Evolutionary conservation across 352 stramenopile species (phyloP).

Genomic region (Globisporangium orthogonon): DNA sequence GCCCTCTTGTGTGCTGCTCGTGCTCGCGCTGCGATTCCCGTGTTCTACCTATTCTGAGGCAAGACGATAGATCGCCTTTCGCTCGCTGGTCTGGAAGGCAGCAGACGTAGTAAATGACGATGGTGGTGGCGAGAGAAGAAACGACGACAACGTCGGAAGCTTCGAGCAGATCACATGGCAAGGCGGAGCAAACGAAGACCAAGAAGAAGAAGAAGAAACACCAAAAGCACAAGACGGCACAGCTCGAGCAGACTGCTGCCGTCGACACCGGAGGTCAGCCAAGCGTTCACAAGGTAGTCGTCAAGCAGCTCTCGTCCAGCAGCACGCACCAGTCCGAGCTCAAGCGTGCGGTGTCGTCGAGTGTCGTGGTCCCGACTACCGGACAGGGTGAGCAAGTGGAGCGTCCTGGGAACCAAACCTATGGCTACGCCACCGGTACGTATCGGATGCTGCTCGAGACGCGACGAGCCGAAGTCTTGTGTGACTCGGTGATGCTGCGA

Average conservation of each 20-base stretch:
- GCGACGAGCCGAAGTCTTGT: conserved; percentile 39
- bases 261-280: not conserved
- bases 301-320: conserved; percentile 9
- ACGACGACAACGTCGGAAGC: not conserved
- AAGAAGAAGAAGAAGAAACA: conserved; percentile 15
- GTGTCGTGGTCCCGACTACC: not conserved
- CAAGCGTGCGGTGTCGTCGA: not conserved
- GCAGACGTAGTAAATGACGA: not conserved
- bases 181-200: not conserved
- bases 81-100: too few relatives aligned
- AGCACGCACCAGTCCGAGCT: conserved; percentile 1
- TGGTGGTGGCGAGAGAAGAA: not conserved
- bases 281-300: conserved; percentile 7
- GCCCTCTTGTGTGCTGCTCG: not conserved
- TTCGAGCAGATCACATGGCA: not conserved
- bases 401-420: conserved; percentile 2
- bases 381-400: not conserved
- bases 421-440: conserved; percentile 31
- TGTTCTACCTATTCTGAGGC: too few relatives aligned
- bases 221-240: conserved; percentile 8
- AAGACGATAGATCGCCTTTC: not conserved
- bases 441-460: conserved; percentile 50
- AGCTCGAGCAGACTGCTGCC: not conserved
- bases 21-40: too few relatives aligned
- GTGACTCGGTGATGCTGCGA: conserved; percentile 34